phyloP scores from a whole-genome alignment of 768 basidiomycete species.

The Tulasnella sp. region DNA sequence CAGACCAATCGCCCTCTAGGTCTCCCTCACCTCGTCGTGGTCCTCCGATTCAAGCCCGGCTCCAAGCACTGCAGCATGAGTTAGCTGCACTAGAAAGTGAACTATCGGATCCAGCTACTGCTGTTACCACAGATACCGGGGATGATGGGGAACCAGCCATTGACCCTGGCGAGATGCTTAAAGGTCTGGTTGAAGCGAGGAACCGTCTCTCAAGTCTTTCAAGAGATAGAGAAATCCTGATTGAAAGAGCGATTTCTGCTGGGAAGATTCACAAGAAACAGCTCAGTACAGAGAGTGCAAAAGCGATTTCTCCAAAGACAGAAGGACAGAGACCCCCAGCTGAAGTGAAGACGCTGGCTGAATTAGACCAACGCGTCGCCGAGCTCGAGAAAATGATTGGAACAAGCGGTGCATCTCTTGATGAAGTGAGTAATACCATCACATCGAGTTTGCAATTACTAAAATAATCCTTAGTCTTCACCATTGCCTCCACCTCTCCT shows the following conservation, averaged over 20 bases:
- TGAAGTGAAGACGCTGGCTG: conserved; percentile 42
- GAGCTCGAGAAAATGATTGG: conserved; percentile 76
- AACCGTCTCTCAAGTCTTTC: conserved; percentile 51
- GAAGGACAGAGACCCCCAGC: conserved; percentile 10
- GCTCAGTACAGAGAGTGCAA: no score
- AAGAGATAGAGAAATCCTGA: neutral
- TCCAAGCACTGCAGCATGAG: conserved; percentile 62
- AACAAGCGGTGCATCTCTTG: conserved; percentile 59
- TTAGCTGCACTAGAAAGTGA: conserved; percentile 67
- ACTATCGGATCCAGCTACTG: conserved; percentile 68
- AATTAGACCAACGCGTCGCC: conserved; percentile 73
- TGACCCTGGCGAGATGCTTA: conserved; percentile 63
- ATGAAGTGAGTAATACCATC: conserved; percentile 48
- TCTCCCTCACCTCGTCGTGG: conserved; percentile 30
- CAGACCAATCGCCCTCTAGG: conserved; percentile 25
- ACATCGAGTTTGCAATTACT: neutral
- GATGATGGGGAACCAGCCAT: conserved; percentile 29
- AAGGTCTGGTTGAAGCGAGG: conserved; percentile 63
- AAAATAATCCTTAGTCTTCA: conserved; percentile 36
- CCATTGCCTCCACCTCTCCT: conserved; percentile 71
- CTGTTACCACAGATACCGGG: conserved; percentile 44
- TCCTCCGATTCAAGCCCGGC: conserved; percentile 30
- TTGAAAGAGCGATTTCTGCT: neutral
- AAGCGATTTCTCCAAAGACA: conserved; percentile 15
- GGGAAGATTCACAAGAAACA: no score